phyloP scores from a whole-genome alignment of 148 eudicot genomes.

The Rhododendron vialii region DNA sequence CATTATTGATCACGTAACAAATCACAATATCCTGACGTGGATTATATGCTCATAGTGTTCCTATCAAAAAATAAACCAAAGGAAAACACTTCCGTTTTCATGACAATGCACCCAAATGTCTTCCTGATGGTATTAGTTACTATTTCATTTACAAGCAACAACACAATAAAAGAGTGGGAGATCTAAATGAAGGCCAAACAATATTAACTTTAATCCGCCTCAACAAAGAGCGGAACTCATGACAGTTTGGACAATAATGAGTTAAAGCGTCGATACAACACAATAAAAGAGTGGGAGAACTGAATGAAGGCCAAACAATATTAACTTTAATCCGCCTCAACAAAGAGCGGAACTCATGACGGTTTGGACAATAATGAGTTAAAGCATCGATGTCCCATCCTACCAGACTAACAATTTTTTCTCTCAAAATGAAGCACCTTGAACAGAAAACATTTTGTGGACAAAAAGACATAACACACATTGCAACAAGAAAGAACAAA shows the following conservation, averaged over 20 bases:
- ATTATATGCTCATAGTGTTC: neutral
- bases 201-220: neutral
- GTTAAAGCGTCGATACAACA: neutral
- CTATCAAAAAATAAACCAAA: neutral
- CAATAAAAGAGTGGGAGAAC: neutral
- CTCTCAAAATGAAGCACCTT: neutral
- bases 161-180: neutral
- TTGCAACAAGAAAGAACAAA: constrained; percentile 5
- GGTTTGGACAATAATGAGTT: neutral
- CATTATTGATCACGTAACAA: neutral
- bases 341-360: neutral
- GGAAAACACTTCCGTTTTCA: neutral
- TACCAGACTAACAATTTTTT: neutral
- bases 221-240: neutral
- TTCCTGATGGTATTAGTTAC: neutral
- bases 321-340: neutral
- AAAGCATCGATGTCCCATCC: neutral
- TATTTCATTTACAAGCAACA: neutral
- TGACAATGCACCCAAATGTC: neutral
- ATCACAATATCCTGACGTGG: neutral
- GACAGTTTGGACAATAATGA: neutral
- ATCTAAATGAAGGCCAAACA: neutral
- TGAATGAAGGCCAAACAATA: neutral
- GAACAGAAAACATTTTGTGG: neutral
- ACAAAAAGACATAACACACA: neutral